Conservation (phyloP, 257 asterid species). For the Fraxinus americana region DNA sequence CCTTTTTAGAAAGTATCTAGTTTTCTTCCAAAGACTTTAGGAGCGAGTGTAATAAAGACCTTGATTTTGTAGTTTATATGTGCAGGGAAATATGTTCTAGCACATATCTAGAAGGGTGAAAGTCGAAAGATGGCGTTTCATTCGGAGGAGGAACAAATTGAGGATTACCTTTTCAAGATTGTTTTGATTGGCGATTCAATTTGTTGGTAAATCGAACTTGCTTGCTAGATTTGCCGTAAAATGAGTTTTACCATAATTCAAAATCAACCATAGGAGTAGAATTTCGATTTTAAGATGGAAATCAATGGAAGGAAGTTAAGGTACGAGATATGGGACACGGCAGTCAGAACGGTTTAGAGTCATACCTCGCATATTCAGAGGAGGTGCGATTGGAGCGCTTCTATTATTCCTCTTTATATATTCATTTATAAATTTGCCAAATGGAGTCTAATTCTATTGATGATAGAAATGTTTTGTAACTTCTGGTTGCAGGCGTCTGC, state of each 20-base stretch:
- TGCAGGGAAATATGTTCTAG: slow-evolving; percentile 38
- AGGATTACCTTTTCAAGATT: slow-evolving; percentile 86
- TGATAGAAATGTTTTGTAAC: too few species aligned
- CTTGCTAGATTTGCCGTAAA: slow-evolving; percentile 93
- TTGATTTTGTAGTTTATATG: slow-evolving; percentile 11
- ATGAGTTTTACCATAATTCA: slow-evolving; percentile 86
- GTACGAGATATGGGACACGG: slow-evolving; percentile 99
- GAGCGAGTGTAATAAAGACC: neutral
- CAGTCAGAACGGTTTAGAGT: slow-evolving; percentile 95
- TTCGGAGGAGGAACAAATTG: slow-evolving; percentile 64
- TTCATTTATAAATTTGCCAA: too few species aligned
- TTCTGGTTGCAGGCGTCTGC: too few species aligned
- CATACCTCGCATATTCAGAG: slow-evolving; percentile 95
- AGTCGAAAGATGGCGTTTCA: slow-evolving; percentile 57
- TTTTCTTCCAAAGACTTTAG: neutral
- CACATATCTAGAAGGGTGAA: slow-evolving; percentile 33
- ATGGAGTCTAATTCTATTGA: too few species aligned
- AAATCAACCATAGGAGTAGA: slow-evolving; percentile 97
- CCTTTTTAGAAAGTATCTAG: neutral
- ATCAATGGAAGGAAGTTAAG: slow-evolving; percentile 85
- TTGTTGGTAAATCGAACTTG: slow-evolving; percentile 94
- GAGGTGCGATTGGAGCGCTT: slow-evolving; percentile 99
- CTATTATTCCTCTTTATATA: too few species aligned
- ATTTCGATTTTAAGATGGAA: slow-evolving; percentile 80
- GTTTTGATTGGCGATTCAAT: slow-evolving; percentile 86